A percentile compares a stretch with the other conserved stretches of the same genome.
These are phyloP conservation scores for Aspergillus affinis DNA, from an alignment of 495 filamentous ascomycete species.

Conservation along the genomic window DNA sequence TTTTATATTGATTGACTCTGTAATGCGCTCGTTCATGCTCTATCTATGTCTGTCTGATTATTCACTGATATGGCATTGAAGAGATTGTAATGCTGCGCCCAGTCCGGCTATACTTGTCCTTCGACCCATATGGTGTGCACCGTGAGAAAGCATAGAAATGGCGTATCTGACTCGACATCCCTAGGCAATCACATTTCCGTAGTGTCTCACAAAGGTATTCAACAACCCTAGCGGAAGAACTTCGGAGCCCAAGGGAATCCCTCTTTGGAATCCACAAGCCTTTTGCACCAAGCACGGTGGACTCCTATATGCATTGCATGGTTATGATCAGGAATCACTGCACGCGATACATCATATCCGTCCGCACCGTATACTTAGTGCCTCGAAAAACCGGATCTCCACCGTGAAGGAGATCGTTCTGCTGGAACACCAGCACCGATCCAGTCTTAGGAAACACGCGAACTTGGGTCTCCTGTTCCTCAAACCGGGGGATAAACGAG, in stretches of 20 bases:
- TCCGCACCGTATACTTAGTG: constrained; percentile 72
- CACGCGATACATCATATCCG: constrained; percentile 67
- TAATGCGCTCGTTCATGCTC: too few species aligned
- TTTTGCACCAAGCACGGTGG: too few species aligned
- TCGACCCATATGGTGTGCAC: neutral
- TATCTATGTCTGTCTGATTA: too few species aligned
- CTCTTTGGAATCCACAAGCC: too few species aligned
- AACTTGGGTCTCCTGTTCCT: constrained; percentile 44
- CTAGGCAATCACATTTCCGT: neutral
- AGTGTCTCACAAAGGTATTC: neutral
- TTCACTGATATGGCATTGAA: too few species aligned
- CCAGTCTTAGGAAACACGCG: constrained; percentile 69
- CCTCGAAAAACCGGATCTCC: constrained; percentile 70
- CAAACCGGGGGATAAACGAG: constrained; percentile 52
- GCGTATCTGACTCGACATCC: too few species aligned
- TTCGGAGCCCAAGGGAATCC: neutral
- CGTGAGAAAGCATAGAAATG: too few species aligned
- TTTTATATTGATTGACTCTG: too few species aligned
- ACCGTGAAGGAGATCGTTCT: constrained; percentile 62
- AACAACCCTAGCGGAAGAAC: neutral
- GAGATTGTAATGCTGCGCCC: too few species aligned
- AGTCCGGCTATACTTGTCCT: too few species aligned
- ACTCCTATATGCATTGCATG: neutral
- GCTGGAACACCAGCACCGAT: constrained; percentile 76
- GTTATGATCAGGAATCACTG: neutral